Evolutionary conservation across 2,329 filamentous ascomycete species (phyloP), one percentile per base, ranked within the genome.

Genomic region (Pseudogymnoascus pannorum): DNA sequence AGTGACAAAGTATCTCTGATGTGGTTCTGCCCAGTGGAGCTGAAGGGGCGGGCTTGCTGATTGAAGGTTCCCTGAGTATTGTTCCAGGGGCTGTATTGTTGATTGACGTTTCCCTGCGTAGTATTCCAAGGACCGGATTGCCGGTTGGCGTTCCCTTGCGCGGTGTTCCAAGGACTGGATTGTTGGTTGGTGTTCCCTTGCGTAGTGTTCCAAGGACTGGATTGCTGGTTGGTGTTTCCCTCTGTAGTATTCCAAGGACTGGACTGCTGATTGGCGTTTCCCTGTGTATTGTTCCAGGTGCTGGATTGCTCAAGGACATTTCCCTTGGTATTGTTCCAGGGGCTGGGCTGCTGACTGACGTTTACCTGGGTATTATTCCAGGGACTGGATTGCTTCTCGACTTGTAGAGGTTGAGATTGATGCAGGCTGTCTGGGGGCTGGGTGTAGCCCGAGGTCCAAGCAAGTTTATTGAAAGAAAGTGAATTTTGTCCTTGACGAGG

Each of bases 401-500:
- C 4, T 29, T 16, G 18, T 31, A 38, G 48, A 20, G 22, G 14
- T 33, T 54, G 48, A 20, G 18, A 48, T 54, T 35, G 40, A 60
- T 20, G 22, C 4, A 60, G 58, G 24, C 58, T 29, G 26, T 58
- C 20, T 35, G 57, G n/a, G 24, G 29, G 22, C 16, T 54, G 48
- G 8, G 7, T 58, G 18, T 29, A 11, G 24, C 20, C 57, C 38
- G 33, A 26, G 38, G 12, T 38, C 40, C 18, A 51, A 29, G 59
- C 59, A 35, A 51, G 16, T 54, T 40, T 67, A 57, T 58, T 65
- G 12, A 42, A 36, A 16, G 59, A 51, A 11, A 31, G 48, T 8
- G 60, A 61, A 26, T 54, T 63, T 48, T 69, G 64, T 26, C 72
- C 66, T 42, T 71, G 69, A 24, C 72, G 69, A 44, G 72, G 72